Evolutionary conservation across 768 basidiomycete species (phyloP).

Genomic region (Xanthoconium stramineum): DNA sequence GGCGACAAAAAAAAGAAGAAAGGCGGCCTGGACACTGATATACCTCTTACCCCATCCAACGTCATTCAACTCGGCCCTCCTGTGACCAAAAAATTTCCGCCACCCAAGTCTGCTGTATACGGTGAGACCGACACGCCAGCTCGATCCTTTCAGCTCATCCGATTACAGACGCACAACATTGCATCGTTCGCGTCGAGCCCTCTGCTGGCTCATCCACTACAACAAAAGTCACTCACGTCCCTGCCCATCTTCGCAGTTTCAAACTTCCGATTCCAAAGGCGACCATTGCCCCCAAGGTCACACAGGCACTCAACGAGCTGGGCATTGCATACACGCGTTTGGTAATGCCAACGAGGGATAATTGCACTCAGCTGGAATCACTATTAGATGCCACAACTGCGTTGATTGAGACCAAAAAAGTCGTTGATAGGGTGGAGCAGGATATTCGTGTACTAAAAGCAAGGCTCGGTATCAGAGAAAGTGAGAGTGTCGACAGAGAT

Average conservation of each 20-base stretch:
- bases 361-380: constrained; percentile 67
- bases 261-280: constrained; percentile 81
- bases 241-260: constrained; percentile 82
- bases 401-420: constrained; percentile 86
- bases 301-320: constrained; percentile 72
- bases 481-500: constrained; percentile 39
- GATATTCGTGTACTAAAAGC: constrained; percentile 73
- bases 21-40: constrained; percentile 29
- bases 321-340: constrained; percentile 69
- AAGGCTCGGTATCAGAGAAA: constrained; percentile 52
- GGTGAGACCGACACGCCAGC: constrained; percentile 39
- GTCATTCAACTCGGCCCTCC: constrained; percentile 38
- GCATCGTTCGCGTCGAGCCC: constrained; percentile 68
- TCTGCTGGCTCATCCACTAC: constrained; percentile 38
- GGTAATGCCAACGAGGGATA: constrained; percentile 92
- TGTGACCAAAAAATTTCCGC: constrained; percentile 36
- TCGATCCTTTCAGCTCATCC: constrained; percentile 15
- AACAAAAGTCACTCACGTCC: constrained; percentile 73
- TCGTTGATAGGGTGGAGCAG: constrained; percentile 81
- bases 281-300: constrained; percentile 69
- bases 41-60: constrained; percentile 34
- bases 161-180: constrained; percentile 59
- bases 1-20: constrained; percentile 55
- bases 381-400: constrained; percentile 68
- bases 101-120: constrained; percentile 55